Evolutionary conservation across 2,329 filamentous ascomycete genomes (phyloP).

Genomic region (Fusarium newnesense): DNA sequence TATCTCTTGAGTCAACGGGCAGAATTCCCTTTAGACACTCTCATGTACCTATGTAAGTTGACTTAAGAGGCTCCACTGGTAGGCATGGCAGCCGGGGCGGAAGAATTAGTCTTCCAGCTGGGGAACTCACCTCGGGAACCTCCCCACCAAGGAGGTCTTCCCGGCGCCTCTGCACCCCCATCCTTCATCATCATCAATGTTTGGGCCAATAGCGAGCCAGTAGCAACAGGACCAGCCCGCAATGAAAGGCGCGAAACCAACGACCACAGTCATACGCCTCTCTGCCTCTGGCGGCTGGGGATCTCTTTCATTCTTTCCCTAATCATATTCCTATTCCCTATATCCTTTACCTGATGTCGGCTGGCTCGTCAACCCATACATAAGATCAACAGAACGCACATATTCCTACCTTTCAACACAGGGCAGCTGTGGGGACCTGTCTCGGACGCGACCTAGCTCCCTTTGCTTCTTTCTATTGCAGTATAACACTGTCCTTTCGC

Average conservation of each 20-base stretch:
- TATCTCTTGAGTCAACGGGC: not conserved
- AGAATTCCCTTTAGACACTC: not conserved
- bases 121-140: not conserved
- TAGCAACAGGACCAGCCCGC: slow-evolving; percentile 8
- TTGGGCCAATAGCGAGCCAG: slow-evolving; percentile 36
- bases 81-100: slow-evolving; percentile 10
- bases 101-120: slow-evolving; percentile 17
- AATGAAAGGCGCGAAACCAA: slow-evolving; percentile 23
- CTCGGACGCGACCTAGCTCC: slow-evolving; percentile 1
- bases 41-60: not conserved
- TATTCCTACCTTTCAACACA: not conserved
- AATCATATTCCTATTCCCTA: not conserved
- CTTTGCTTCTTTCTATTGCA: not conserved
- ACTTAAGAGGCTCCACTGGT: not conserved
- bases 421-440: slow-evolving; percentile 5
- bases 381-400: not conserved
- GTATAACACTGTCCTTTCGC: not conserved
- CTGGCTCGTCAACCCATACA: not conserved
- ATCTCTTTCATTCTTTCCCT: slow-evolving; percentile 11
- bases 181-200: slow-evolving; percentile 15
- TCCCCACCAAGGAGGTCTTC: not conserved
- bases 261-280: slow-evolving; percentile 10
- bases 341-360: not conserved
- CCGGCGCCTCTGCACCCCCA: not conserved
- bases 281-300: slow-evolving; percentile 33